A percentile compares a stretch with the other conserved stretches of the same genome.
These are phyloP conservation scores for Medicago truncatula DNA, from an alignment of 306 rosid genomes.

Conservation along the genomic window DNA sequence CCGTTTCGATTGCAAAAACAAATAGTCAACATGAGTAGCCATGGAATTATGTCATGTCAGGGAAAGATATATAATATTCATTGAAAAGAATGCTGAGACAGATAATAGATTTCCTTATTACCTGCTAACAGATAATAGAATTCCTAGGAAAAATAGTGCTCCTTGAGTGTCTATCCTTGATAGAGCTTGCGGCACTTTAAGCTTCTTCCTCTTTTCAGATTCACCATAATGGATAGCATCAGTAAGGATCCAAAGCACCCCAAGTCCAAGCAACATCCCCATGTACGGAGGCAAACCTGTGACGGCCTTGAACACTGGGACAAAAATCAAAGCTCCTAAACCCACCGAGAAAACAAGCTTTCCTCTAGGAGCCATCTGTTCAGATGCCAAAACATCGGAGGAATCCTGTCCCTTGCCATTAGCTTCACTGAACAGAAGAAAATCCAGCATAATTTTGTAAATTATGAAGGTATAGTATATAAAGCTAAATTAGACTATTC, in stretches of 20 bases:
- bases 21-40: neutral
- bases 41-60: neutral
- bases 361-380: constrained; percentile 97
- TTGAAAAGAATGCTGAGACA: too few relatives aligned
- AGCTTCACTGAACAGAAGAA: constrained; percentile 72
- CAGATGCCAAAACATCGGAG: constrained; percentile 70
- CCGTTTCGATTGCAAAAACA: constrained; percentile 15
- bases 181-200: constrained; percentile 94
- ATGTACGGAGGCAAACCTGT: constrained; percentile 94
- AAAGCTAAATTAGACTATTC: constrained; percentile 30
- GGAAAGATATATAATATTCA: constrained; percentile 9
- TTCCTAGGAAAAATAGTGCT: constrained; percentile 90
- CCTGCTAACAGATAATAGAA: constrained; percentile 94
- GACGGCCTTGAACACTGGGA: constrained; percentile 87
- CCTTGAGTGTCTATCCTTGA: constrained; percentile 97
- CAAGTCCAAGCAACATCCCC: constrained; percentile 95
- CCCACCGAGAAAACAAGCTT: constrained; percentile 87
- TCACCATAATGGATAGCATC: constrained; percentile 98
- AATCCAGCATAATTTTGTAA: constrained; percentile 33
- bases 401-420: constrained; percentile 68
- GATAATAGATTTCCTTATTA: constrained; percentile 40
- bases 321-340: constrained; percentile 84
- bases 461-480: constrained; percentile 24
- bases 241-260: constrained; percentile 94
- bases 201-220: constrained; percentile 80